Evolutionary conservation across 768 basidiomycete species (phyloP).

Genomic region (Mycena crocata): DNA sequence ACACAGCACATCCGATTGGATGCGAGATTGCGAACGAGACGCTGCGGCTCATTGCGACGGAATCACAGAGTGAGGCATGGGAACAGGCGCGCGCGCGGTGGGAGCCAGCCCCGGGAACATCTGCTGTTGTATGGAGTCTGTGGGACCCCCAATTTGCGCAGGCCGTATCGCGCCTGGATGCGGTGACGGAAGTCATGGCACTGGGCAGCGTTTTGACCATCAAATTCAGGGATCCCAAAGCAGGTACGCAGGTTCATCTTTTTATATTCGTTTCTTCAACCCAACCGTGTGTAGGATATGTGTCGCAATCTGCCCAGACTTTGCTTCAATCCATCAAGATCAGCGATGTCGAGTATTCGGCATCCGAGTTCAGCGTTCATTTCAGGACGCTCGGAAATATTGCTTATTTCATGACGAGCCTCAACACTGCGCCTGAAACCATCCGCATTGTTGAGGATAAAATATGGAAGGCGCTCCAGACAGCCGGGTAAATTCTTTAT

Average conservation of each 20-base stretch:
- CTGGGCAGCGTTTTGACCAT: conserved; percentile 89
- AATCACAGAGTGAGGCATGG: conserved; percentile 68
- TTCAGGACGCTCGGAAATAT: conserved; percentile 91
- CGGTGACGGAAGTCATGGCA: conserved; percentile 84
- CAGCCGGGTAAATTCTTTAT: not conserved
- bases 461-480: conserved; percentile 57
- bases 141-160: conserved; percentile 84
- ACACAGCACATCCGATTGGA: conserved; percentile 93
- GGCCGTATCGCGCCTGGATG: conserved; percentile 64
- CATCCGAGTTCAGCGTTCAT: conserved; percentile 71
- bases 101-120: conserved; percentile 43
- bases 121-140: conserved; percentile 77
- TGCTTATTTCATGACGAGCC: conserved; percentile 92
- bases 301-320: conserved; percentile 72
- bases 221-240: conserved; percentile 68
- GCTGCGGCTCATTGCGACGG: conserved; percentile 70
- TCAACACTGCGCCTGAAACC: conserved; percentile 71
- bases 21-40: conserved; percentile 92
- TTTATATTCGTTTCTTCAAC: not conserved
- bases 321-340: conserved; percentile 65
- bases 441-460: conserved; percentile 72
- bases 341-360: conserved; percentile 32
- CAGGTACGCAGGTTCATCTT: conserved; percentile 58
- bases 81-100: conserved; percentile 68
- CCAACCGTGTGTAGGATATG: conserved; percentile 55